phyloP scores from a whole-genome alignment of 2,329 filamentous ascomycete genomes.

The Alternaria triticina region DNA sequence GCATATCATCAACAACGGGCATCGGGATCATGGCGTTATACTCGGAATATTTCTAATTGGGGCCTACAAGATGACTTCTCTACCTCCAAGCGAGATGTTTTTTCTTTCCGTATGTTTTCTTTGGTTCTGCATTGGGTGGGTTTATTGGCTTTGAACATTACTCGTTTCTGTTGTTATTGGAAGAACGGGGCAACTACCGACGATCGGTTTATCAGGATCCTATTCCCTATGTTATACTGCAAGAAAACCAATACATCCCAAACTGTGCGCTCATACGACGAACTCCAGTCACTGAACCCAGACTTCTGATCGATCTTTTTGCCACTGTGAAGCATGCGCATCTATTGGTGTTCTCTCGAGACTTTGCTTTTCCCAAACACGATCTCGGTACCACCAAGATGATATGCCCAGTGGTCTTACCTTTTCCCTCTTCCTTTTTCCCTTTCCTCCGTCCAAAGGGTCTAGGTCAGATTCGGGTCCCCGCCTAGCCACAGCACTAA shows the following conservation, averaged over 20 bases:
- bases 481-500: not conserved
- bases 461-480: not conserved
- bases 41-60: not conserved
- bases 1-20: not conserved
- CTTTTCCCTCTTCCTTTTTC: not conserved
- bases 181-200: not conserved
- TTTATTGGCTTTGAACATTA: not conserved
- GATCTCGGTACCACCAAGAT: not conserved
- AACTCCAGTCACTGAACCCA: not conserved
- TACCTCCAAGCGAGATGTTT: not conserved
- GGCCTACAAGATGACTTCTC: not conserved
- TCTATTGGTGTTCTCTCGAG: too few species aligned
- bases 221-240: not conserved
- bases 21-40: slow-evolving; percentile 4
- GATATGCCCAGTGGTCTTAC: not conserved
- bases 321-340: too few species aligned
- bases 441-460: not conserved
- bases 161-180: not conserved
- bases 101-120: too few species aligned
- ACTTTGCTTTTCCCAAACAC: not conserved
- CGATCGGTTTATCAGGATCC: not conserved
- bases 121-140: too few species aligned
- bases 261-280: not conserved
- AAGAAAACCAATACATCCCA: not conserved
- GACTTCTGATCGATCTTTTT: not conserved